phyloP scores from a whole-genome alignment of 441 rosid species.

The California macrophylla region DNA sequence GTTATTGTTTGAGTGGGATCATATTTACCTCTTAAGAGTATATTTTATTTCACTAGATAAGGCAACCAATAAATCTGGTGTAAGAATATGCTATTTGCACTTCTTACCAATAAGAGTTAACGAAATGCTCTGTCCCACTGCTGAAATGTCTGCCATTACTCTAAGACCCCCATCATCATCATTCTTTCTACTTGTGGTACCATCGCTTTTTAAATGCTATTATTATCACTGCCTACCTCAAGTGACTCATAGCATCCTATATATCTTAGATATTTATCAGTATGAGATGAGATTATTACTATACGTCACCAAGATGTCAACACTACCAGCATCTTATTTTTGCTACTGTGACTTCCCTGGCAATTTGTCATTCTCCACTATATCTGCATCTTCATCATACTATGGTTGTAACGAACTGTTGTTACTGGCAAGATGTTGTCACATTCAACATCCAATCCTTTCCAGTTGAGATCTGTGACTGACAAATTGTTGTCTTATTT shows the following conservation, averaged over 20 bases:
- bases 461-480: background rate
- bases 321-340: background rate
- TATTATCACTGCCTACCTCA: background rate
- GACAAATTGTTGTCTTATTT: background rate
- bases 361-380: background rate
- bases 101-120: background rate
- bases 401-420: background rate
- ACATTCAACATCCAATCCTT: background rate
- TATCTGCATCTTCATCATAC: background rate
- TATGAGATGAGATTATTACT: background rate
- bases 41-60: background rate
- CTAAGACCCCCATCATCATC: background rate
- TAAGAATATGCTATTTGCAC: background rate
- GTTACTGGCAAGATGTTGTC: background rate
- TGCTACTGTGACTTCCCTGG: constrained; percentile 3
- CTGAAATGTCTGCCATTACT: background rate
- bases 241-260: background rate
- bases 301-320: background rate
- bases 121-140: background rate
- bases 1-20: background rate
- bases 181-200: background rate
- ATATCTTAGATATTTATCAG: background rate
- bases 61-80: background rate
- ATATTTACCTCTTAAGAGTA: background rate
- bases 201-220: background rate